Evolutionary conservation across 345 rosid species (phyloP).

Genomic region (Alliaria petiolata): DNA sequence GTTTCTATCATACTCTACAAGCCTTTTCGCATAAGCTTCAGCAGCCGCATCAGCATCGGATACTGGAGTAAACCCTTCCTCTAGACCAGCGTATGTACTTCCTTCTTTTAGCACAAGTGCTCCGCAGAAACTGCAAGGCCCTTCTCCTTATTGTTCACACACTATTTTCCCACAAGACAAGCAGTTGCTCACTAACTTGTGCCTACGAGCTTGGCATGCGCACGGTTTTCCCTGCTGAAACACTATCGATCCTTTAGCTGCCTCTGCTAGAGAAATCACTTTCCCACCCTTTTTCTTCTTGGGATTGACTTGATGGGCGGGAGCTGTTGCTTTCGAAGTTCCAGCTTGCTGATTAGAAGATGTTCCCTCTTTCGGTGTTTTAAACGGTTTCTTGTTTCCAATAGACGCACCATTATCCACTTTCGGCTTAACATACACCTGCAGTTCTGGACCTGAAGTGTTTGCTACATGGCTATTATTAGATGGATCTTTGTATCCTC

Average conservation of each 20-base stretch:
- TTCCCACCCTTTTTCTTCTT: conserved; percentile 87
- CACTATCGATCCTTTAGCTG: conserved; percentile 88
- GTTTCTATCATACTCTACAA: conserved; percentile 86
- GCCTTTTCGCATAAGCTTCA: conserved; percentile 88
- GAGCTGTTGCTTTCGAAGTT: conserved; percentile 24
- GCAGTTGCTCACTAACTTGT: conserved; percentile 83
- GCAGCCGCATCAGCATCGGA: conserved; percentile 83
- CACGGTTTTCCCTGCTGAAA: conserved; percentile 96
- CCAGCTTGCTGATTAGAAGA: conserved; percentile 36
- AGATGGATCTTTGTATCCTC: conserved; percentile 52
- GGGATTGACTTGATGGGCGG: conserved; percentile 37
- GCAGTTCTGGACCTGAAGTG: conserved; percentile 49
- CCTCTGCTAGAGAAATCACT: conserved; percentile 87
- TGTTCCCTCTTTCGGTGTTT: conserved; percentile 44
- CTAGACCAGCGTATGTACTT: conserved; percentile 80
- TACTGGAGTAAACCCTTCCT: conserved; percentile 53
- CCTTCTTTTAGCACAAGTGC: conserved; percentile 87
- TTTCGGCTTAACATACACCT: conserved; percentile 73
- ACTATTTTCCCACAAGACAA: conserved; percentile 96
- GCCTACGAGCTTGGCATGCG: conserved; percentile 85
- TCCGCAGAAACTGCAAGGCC: conserved; percentile 85
- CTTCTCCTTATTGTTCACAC: conserved; percentile 98
- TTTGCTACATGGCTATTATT: conserved; percentile 24
- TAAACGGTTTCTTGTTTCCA: conserved; percentile 53
- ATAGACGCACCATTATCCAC: conserved; percentile 37